A percentile compares a stretch with the other conserved stretches of the same genome.
Evolutionary conservation across 441 rosid species (phyloP).

Genomic region (Adansonia grandidieri): DNA sequence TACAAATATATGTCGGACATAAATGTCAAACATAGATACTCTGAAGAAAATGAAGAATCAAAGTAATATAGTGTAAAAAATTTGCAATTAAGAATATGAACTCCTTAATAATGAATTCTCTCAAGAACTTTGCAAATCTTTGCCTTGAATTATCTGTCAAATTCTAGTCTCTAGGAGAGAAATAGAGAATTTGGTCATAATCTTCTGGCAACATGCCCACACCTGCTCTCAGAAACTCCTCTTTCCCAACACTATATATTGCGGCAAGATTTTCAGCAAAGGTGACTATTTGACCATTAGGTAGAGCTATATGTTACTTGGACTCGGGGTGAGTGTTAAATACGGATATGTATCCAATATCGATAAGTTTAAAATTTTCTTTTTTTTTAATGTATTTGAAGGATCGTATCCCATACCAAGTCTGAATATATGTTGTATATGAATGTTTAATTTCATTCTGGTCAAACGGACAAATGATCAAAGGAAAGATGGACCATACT

Average conservation of each 20-base stretch:
- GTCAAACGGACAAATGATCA: not conserved
- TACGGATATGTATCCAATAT: too few species aligned
- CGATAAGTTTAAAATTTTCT: too few species aligned
- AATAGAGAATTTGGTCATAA: not conserved
- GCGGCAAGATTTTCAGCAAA: not conserved
- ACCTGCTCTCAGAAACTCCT: not conserved
- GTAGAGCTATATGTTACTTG: too few species aligned
- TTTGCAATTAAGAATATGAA: not conserved
- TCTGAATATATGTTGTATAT: not conserved
- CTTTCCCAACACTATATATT: not conserved
- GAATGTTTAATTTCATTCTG: not conserved
- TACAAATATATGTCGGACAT: too few species aligned
- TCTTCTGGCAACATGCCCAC: not conserved
- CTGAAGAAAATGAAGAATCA: too few species aligned
- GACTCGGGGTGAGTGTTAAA: too few species aligned
- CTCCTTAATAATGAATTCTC: not conserved
- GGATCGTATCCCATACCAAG: not conserved
- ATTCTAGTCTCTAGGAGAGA: not conserved
- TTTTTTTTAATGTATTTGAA: not conserved
- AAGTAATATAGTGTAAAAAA: too few species aligned
- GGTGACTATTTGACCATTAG: too few species aligned
- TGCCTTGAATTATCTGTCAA: not conserved
- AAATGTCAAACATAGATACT: too few species aligned
- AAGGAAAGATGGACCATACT: slow-evolving; percentile 43
- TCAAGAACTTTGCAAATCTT: not conserved